A percentile compares a stretch with the other conserved stretches of the same genome.
These are phyloP conservation scores for Vararia minispora DNA, from an alignment of 768 basidiomycete genomes.

Conservation along the genomic window DNA sequence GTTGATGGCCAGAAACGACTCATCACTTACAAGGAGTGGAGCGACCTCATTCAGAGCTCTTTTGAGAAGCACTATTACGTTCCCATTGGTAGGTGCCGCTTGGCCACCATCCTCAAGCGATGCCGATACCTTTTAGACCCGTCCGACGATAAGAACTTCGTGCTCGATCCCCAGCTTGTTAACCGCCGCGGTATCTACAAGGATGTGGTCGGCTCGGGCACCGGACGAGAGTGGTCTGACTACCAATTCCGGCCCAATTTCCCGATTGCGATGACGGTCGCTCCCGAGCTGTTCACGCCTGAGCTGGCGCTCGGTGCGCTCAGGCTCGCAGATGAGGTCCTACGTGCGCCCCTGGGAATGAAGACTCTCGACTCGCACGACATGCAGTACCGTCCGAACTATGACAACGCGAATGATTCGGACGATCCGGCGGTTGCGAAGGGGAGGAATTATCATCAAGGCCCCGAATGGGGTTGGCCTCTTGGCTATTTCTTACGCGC, in stretches of 20 bases:
- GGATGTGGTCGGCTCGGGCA: slow-evolving; percentile 88
- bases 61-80: slow-evolving; percentile 92
- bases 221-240: slow-evolving; percentile 89
- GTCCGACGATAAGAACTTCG: slow-evolving; percentile 57
- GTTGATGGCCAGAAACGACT: slow-evolving; percentile 58
- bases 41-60: slow-evolving; percentile 65
- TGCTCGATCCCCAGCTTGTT: slow-evolving; percentile 56
- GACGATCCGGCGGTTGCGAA: slow-evolving; percentile 79
- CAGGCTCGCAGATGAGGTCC: slow-evolving; percentile 63
- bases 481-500: slow-evolving; percentile 92
- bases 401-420: slow-evolving; percentile 92
- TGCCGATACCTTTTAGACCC: slow-evolving; percentile 38
- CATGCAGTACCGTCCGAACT: slow-evolving; percentile 79
- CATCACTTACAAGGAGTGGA: slow-evolving; percentile 89
- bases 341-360: slow-evolving; percentile 91
- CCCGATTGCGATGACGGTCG: slow-evolving; percentile 93
- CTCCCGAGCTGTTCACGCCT: slow-evolving; percentile 86
- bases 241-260: slow-evolving; percentile 94
- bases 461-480: slow-evolving; percentile 94
- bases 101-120: not conserved
- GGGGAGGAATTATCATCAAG: slow-evolving; percentile 93
- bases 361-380: slow-evolving; percentile 88
- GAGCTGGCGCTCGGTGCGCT: slow-evolving; percentile 72
- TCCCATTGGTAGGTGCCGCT: slow-evolving; percentile 47
- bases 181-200: slow-evolving; percentile 96